Conservation (phyloP, 257 asterid species). For the Nicotiana knightiana region DNA sequence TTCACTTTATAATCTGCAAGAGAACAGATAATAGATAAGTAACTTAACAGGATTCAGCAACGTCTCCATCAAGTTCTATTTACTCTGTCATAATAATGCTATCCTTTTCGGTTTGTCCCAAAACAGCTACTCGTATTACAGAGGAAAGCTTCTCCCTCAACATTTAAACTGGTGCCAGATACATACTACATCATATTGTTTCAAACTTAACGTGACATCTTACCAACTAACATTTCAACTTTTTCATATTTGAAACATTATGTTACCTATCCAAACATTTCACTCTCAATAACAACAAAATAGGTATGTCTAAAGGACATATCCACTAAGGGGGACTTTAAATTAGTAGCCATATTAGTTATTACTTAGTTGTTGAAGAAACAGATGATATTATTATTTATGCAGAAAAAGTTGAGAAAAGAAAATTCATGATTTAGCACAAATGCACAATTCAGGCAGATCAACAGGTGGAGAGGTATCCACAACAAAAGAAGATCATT, state of each 20-base stretch:
- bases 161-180: not conserved
- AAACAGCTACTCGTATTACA: not conserved
- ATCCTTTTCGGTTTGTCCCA: not conserved
- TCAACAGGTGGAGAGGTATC: not conserved
- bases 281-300: not conserved
- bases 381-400: not conserved
- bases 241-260: not conserved
- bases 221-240: not conserved
- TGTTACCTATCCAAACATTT: not conserved
- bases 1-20: constrained; percentile 14
- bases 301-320: not conserved
- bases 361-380: not conserved
- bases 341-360: not conserved
- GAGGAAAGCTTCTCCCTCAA: not conserved
- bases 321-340: not conserved
- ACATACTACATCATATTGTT: not conserved
- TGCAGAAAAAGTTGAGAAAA: not conserved
- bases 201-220: not conserved
- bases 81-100: not conserved
- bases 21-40: constrained; percentile 8
- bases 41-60: constrained; percentile 9
- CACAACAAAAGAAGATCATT: not conserved
- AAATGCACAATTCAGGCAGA: not conserved
- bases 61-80: not conserved
- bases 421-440: not conserved